phyloP scores from a whole-genome alignment of 106 monocot species.

The Acorus gramineus region DNA sequence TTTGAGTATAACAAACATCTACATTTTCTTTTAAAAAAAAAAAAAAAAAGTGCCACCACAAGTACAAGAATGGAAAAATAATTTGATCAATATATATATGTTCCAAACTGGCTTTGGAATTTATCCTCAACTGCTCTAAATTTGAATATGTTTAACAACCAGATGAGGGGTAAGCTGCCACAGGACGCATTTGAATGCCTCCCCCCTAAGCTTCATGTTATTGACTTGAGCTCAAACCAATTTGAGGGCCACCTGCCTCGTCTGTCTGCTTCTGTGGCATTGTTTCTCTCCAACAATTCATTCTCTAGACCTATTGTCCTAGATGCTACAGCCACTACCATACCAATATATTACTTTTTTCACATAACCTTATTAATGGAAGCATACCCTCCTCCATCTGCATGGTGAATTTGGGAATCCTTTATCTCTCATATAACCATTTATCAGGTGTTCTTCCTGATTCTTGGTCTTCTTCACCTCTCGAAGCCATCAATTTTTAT shows the following conservation, averaged over 20 bases:
- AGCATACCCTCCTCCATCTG: constrained; percentile 19
- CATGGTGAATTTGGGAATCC: constrained; percentile 7
- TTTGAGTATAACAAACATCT: no score
- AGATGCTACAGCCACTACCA: neutral
- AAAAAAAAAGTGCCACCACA: no score
- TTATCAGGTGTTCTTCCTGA: constrained; percentile 24
- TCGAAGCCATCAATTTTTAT: constrained; percentile 25
- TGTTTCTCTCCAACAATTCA: constrained; percentile 22
- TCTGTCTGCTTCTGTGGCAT: neutral
- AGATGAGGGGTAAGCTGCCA: constrained; percentile 16
- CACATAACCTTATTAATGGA: constrained; percentile 9
- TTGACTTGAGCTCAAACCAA: constrained; percentile 10
- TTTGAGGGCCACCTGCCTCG: constrained; percentile 16
- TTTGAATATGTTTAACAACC: constrained; percentile 2
- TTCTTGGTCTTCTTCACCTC: constrained; percentile 13
- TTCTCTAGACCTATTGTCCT: constrained; percentile 17
- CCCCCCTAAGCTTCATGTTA: neutral
- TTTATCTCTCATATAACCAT: constrained; percentile 35
- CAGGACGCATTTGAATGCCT: neutral
- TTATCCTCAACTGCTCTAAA: neutral
- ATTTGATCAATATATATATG: no score
- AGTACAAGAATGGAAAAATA: no score
- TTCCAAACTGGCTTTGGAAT: constrained; percentile 26
- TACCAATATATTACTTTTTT: constrained; percentile 4
- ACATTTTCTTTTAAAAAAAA: no score